phyloP scores from a whole-genome alignment of 2,329 filamentous ascomycete genomes.

The Apiospora sp. region DNA sequence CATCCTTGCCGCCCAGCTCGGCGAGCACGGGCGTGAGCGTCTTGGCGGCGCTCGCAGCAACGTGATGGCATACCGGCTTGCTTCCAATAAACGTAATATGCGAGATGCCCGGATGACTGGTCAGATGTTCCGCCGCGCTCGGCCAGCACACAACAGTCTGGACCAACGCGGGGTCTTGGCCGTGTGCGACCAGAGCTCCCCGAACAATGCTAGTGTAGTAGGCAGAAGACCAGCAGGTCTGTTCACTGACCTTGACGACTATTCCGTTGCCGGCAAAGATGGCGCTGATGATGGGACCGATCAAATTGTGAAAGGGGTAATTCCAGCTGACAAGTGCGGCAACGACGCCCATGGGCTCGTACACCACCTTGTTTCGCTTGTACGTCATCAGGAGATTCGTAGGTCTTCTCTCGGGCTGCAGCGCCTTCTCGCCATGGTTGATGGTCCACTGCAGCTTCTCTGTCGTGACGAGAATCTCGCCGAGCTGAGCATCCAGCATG shows the following conservation, averaged over 20 bases:
- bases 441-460: constrained; percentile 98
- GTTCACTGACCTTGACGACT: constrained; percentile 92
- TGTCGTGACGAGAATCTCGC: constrained; percentile 91
- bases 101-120: constrained; percentile 81
- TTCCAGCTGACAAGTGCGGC: constrained; percentile 97
- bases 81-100: constrained; percentile 98
- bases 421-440: constrained; percentile 83
- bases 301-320: constrained; percentile 94
- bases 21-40: constrained; percentile 87
- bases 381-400: constrained; percentile 95
- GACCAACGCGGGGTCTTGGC: constrained; percentile 81
- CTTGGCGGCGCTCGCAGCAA: constrained; percentile 86
- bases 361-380: constrained; percentile 89
- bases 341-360: constrained; percentile 92
- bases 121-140: constrained; percentile 79
- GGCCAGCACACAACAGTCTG: constrained; percentile 92
- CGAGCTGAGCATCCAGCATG: constrained; percentile 90
- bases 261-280: constrained; percentile 93
- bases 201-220: constrained; percentile 85
- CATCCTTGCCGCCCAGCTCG: constrained; percentile 95
- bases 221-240: constrained; percentile 88
- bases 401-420: constrained; percentile 75
- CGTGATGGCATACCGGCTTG: constrained; percentile 83
- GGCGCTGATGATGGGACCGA: constrained; percentile 88
- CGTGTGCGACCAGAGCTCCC: constrained; percentile 81